Percentiles rank a stretch among this genome's conserved stretches.
Evolutionary conservation across 306 rosid genomes (phyloP).

Genomic region (Gynostemma pentaphyllum): DNA sequence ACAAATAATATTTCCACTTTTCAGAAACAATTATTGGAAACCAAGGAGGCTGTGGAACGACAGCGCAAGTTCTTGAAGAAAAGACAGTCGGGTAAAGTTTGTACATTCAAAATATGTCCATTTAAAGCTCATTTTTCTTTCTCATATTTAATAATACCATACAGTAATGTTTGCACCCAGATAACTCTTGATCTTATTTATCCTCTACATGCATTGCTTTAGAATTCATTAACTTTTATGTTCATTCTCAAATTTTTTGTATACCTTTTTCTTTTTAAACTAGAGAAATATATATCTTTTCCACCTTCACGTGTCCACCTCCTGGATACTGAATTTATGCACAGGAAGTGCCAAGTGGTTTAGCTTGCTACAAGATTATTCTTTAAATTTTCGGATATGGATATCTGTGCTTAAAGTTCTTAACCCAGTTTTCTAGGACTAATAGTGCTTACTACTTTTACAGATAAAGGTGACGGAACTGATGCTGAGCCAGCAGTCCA

Average conservation of each 20-base stretch:
- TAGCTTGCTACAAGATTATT: neutral
- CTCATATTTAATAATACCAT: neutral
- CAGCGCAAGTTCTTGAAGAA: constrained; percentile 89
- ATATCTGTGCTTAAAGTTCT: neutral
- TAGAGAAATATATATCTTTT: neutral
- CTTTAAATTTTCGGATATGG: neutral
- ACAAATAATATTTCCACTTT: neutral
- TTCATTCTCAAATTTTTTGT: neutral
- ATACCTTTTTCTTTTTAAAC: neutral
- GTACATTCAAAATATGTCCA: neutral
- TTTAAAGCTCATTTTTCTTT: neutral
- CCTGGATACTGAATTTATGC: neutral
- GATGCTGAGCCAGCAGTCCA: constrained; percentile 62
- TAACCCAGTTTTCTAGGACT: constrained; percentile 4
- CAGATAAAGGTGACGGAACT: constrained; percentile 70
- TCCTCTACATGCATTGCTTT: neutral
- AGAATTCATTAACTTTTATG: neutral
- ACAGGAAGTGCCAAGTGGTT: no score
- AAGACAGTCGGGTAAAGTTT: constrained; percentile 57
- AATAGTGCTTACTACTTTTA: constrained; percentile 5
- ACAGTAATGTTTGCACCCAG: neutral
- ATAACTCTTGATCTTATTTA: neutral
- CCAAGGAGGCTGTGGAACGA: constrained; percentile 84
- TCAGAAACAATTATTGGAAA: constrained; percentile 77
- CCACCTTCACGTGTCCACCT: neutral